Percentiles rank a stretch among this genome's conserved stretches.
Evolutionary conservation across 2,329 filamentous ascomycete genomes (phyloP).

Genomic region (Erysiphe pulchra): DNA sequence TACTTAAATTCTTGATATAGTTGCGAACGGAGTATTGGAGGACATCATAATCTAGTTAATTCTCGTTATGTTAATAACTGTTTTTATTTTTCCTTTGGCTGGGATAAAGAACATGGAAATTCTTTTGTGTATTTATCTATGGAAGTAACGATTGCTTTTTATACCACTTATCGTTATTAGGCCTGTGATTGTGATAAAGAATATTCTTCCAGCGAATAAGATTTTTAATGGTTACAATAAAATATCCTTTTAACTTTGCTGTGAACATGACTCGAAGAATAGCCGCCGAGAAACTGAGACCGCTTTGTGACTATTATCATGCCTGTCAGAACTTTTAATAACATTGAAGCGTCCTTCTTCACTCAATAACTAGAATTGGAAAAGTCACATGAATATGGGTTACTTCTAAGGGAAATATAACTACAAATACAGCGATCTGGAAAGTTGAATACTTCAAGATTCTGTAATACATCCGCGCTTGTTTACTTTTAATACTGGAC

Average conservation of each 20-base stretch:
- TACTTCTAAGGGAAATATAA: no score
- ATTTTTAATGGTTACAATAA: neutral
- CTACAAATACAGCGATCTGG: no score
- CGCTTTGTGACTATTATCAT: no score
- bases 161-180: slow-evolving; percentile 4
- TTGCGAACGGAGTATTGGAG: slow-evolving; percentile 5
- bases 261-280: neutral
- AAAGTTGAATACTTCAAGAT: no score
- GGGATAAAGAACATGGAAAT: slow-evolving; percentile 4
- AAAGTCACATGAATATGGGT: no score
- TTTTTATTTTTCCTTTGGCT: slow-evolving; percentile 4
- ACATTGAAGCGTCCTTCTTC: no score
- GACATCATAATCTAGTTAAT: slow-evolving; percentile 8
- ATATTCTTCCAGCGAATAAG: neutral
- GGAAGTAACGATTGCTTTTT: slow-evolving; percentile 1
- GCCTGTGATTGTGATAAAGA: neutral
- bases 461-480: no score
- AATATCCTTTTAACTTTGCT: slow-evolving; percentile 1
- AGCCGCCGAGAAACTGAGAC: no score
- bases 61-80: slow-evolving; percentile 3
- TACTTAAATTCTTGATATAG: slow-evolving; percentile 2
- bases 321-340: no score
- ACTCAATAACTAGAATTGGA: no score
- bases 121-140: slow-evolving; percentile 13
- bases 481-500: no score